Evolutionary conservation across 805 yeast genomes (phyloP).

Genomic region (Lipomyces oligophaga): DNA sequence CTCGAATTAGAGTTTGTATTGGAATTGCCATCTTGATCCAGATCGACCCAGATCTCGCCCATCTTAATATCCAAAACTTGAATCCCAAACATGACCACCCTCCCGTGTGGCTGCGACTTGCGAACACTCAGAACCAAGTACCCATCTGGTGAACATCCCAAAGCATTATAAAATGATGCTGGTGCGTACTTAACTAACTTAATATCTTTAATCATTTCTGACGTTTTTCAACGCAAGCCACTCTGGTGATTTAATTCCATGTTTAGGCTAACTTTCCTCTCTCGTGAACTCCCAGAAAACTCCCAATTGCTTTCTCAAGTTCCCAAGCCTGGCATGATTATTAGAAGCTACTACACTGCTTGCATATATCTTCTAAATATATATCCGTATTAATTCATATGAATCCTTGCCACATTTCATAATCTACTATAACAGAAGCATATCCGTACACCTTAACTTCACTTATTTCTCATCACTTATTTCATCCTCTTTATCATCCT

Average conservation of each 20-base stretch:
- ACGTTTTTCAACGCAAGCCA: neutral
- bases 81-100: conserved; percentile 3
- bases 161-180: conserved; percentile 7
- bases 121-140: conserved; percentile 4
- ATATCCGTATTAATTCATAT: too few species aligned
- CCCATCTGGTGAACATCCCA: conserved; percentile 21
- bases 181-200: conserved; percentile 11
- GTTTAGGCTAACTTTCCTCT: neutral
- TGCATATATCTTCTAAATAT: too few species aligned
- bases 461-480: too few species aligned
- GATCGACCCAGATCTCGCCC: conserved; percentile 8
- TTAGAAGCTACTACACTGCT: too few species aligned
- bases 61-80: conserved; percentile 3
- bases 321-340: too few species aligned
- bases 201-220: conserved; percentile 17
- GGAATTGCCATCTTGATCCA: neutral
- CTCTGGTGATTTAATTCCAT: neutral
- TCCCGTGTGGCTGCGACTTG: neutral
- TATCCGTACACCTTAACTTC: too few species aligned
- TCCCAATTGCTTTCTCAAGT: neutral
- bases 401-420: too few species aligned
- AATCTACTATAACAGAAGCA: too few species aligned
- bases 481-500: too few species aligned
- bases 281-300: neutral
- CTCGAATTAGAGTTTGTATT: neutral